Percentiles rank a stretch among this genome's conserved stretches.
phyloP scores from a whole-genome alignment of 2,329 filamentous ascomycete genomes.

The Monilinia aucupariae region DNA sequence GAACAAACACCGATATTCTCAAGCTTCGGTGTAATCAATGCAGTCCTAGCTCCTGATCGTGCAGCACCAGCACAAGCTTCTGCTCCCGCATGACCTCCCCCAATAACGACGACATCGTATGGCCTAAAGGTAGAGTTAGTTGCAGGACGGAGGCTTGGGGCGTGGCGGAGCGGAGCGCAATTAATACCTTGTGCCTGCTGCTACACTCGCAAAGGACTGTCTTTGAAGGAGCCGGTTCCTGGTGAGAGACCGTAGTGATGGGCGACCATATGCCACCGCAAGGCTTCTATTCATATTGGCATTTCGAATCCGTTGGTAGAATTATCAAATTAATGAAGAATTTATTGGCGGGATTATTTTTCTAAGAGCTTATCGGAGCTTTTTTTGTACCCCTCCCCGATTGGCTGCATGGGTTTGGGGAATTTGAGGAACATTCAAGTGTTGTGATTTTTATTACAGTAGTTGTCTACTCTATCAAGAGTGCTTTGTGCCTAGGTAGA shows the following conservation, averaged over 20 bases:
- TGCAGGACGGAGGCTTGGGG: background rate
- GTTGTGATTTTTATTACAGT: too few relatives aligned
- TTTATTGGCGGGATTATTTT: background rate
- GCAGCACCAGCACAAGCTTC: slow-evolving; percentile 92
- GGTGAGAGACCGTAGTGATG: background rate
- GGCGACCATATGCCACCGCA: slow-evolving; percentile 17
- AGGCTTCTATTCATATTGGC: slow-evolving; percentile 28
- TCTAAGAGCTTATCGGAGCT: slow-evolving; percentile 4
- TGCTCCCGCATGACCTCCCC: slow-evolving; percentile 90
- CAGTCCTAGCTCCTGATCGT: slow-evolving; percentile 80
- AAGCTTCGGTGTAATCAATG: slow-evolving; percentile 79
- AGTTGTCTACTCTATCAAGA: background rate
- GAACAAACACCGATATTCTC: slow-evolving; percentile 92
- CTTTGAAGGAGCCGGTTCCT: slow-evolving; percentile 11
- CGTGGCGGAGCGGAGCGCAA: background rate
- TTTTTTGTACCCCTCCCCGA: slow-evolving; percentile 8
- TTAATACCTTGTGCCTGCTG: slow-evolving; percentile 13
- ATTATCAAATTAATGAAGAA: background rate
- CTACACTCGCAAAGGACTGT: slow-evolving; percentile 14
- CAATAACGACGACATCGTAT: slow-evolving; percentile 92
- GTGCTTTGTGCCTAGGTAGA: too few relatives aligned
- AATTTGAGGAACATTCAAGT: background rate
- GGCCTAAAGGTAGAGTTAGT: slow-evolving; percentile 20
- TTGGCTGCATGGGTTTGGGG: background rate
- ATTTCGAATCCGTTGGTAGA: slow-evolving; percentile 19